Conservation (phyloP, 2,329 filamentous ascomycete genomes). For the Talaromyces funiculosus region DNA sequence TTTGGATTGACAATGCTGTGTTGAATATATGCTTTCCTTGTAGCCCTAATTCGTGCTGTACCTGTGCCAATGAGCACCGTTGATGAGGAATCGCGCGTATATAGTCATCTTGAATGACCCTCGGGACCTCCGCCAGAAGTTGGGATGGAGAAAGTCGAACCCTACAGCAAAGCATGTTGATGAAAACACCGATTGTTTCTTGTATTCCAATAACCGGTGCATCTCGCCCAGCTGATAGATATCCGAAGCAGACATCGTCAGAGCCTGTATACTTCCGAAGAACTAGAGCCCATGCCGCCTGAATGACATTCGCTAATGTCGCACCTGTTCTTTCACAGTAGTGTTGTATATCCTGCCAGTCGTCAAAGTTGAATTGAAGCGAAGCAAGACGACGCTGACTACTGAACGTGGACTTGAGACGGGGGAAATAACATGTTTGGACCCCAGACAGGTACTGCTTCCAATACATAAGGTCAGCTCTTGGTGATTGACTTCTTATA, state of each 20-base stretch:
- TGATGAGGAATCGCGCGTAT: slow-evolving; percentile 46
- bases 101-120: slow-evolving; percentile 43
- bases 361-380: slow-evolving; percentile 25
- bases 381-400: slow-evolving; percentile 21
- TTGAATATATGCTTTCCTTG: slow-evolving; percentile 37
- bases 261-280: slow-evolving; percentile 27
- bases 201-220: slow-evolving; percentile 42
- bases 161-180: slow-evolving; percentile 52
- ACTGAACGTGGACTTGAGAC: slow-evolving; percentile 10
- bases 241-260: slow-evolving; percentile 40
- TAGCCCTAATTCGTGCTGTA: slow-evolving; percentile 39
- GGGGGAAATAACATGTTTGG: slow-evolving; percentile 27
- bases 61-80: slow-evolving; percentile 45
- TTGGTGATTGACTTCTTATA: slow-evolving; percentile 23
- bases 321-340: slow-evolving; percentile 28
- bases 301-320: slow-evolving; percentile 34
- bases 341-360: slow-evolving; percentile 26
- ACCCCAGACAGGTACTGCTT: slow-evolving; percentile 29
- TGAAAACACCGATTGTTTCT: slow-evolving; percentile 45
- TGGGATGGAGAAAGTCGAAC: slow-evolving; percentile 34
- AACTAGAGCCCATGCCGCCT: slow-evolving; percentile 37
- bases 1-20: slow-evolving; percentile 39
- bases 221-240: slow-evolving; percentile 39
- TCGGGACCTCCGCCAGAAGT: slow-evolving; percentile 36
- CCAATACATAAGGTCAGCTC: slow-evolving; percentile 30